Evolutionary conservation across 257 asterid species (phyloP), one percentile per base, ranked within the genome.

Genomic region (Anisodus tanguticus): DNA sequence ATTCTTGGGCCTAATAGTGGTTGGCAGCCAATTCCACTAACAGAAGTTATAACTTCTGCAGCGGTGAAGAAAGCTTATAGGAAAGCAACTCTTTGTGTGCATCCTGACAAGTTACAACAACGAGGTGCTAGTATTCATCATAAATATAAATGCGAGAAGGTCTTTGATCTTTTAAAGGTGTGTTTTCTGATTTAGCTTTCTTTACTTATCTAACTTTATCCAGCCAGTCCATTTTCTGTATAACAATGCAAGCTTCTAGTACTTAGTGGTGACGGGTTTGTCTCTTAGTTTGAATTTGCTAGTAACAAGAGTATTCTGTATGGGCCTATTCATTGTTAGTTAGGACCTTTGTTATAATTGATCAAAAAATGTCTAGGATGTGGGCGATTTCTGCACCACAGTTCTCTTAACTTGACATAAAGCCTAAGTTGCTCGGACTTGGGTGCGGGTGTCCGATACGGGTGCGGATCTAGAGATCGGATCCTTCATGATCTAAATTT

Each of bases 61-160:
- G 97, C 98, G 19, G 98, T 94, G 82, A 96, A 93, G 87, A 94
- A 86, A 82, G 94, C 97, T 83, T 96, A 94, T 90, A 91, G 98
- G 90, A 94, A 91, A 91, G 99, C 99, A 59, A 92, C 98, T 67
- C 97, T 96, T 13, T 94, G 95, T 82, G 98, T 94, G 82, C 98
- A 94, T 86, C 99, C 99, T 3, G 98, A 96, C 89, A 96, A 96
- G 91, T 90, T 96, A 90, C 99, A 96, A 80, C 99, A 96, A 54
- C 94, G 98, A 55, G 98, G 98, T 70, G 99, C 99, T 49, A 91
- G 95, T 55, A 83, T 93, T 87, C 99, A 94, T 78, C 98, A 94
- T 84, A 96, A 96, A 89, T 96, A 92, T 89, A 89, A 90, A 83
- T 91, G 98, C 69, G 99, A 96, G 91, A 96, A 96, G 92, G 97